phyloP scores from a whole-genome alignment of 2,329 filamentous ascomycete species.

The Fusarium protoensiforme region DNA sequence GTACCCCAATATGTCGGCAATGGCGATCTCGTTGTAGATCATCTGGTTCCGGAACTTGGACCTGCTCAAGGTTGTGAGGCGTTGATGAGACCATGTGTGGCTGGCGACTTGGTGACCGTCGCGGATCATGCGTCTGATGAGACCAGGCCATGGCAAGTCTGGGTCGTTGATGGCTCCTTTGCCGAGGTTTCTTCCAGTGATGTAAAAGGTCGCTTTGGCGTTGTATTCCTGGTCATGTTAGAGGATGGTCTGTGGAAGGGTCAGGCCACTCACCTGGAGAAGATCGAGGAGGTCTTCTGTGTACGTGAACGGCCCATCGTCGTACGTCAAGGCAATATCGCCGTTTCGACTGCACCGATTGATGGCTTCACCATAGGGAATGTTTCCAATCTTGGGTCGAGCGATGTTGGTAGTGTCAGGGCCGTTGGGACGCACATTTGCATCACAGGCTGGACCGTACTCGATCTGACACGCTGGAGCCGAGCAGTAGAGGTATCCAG shows the following conservation, averaged over 20 bases:
- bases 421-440: slow-evolving; percentile 63
- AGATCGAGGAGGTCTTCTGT: slow-evolving; percentile 55
- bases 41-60: slow-evolving; percentile 53
- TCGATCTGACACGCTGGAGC: slow-evolving; percentile 71
- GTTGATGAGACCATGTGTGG: slow-evolving; percentile 61
- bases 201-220: slow-evolving; percentile 53
- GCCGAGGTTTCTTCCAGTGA: slow-evolving; percentile 50
- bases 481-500: slow-evolving; percentile 65
- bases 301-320: slow-evolving; percentile 58
- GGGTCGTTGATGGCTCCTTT: slow-evolving; percentile 57
- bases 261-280: slow-evolving; percentile 36
- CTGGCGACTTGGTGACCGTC: slow-evolving; percentile 71
- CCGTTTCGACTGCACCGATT: slow-evolving; percentile 49
- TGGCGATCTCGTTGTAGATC: slow-evolving; percentile 55
- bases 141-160: slow-evolving; percentile 46
- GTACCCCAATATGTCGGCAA: slow-evolving; percentile 53
- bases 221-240: slow-evolving; percentile 42
- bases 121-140: slow-evolving; percentile 58
- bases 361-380: slow-evolving; percentile 68
- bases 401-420: slow-evolving; percentile 63
- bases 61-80: slow-evolving; percentile 51
- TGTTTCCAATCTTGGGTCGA: slow-evolving; percentile 63
- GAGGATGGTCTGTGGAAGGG: not conserved
- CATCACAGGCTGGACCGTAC: slow-evolving; percentile 71
- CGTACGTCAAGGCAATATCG: slow-evolving; percentile 57